phyloP scores from a whole-genome alignment of 345 rosid species.

The Eucalyptus brandiana region DNA sequence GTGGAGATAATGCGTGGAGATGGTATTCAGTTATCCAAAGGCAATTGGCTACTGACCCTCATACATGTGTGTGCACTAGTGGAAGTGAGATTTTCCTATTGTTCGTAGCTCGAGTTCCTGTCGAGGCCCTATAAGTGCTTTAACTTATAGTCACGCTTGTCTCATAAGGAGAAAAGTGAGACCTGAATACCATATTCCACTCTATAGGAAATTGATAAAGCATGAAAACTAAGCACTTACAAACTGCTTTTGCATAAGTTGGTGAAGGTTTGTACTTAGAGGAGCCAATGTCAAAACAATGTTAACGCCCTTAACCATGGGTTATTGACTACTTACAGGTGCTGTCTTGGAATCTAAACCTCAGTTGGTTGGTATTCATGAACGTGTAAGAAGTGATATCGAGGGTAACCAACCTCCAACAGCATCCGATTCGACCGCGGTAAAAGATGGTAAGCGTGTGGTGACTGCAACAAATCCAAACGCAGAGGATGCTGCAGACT shows the following conservation, averaged over 20 bases:
- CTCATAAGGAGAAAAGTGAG: neutral
- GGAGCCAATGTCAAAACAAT: neutral
- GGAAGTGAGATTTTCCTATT: neutral
- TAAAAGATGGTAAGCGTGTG: conserved; percentile 42
- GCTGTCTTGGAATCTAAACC: conserved; percentile 76
- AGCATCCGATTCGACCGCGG: conserved; percentile 11
- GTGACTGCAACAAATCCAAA: conserved; percentile 71
- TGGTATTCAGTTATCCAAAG: neutral
- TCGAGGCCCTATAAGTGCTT: neutral
- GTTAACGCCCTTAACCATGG: neutral
- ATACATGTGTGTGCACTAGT: neutral
- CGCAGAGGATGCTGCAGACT: conserved; percentile 90
- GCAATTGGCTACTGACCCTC: neutral
- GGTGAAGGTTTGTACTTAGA: neutral
- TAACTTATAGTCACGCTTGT: neutral
- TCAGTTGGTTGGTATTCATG: conserved; percentile 79
- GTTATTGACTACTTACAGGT: conserved; percentile 15
- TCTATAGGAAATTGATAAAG: neutral
- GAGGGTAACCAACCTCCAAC: conserved; percentile 40
- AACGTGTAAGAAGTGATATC: conserved; percentile 77
- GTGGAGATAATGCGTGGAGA: neutral
- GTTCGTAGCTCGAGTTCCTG: neutral
- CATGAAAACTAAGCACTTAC: neutral
- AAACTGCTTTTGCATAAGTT: neutral
- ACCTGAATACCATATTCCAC: neutral